Percentiles rank a stretch among this genome's conserved stretches.
Conservation (phyloP, 805 yeast species). For the Cyberlindnera veronae region DNA sequence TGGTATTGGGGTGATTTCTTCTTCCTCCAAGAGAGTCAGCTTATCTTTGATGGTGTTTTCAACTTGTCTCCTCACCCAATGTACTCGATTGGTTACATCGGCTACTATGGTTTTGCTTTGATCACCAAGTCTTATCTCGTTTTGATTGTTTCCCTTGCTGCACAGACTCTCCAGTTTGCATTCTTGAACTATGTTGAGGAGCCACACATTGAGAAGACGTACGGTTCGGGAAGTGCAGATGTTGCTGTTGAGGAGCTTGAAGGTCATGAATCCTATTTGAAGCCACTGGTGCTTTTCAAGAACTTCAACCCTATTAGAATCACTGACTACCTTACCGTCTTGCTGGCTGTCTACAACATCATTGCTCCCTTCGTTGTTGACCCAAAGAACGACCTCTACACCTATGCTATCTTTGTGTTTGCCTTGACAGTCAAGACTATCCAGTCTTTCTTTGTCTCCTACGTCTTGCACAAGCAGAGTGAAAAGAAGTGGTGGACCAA, state of each 20-base stretch:
- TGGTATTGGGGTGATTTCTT: constrained; percentile 97
- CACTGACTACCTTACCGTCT: constrained; percentile 53
- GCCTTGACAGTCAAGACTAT: constrained; percentile 44
- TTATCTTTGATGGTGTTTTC: constrained; percentile 84
- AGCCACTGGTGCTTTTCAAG: constrained; percentile 55
- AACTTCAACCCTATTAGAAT: constrained; percentile 63
- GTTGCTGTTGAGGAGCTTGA: constrained; percentile 33
- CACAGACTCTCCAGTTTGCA: constrained; percentile 74
- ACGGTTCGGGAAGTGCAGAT: constrained; percentile 42
- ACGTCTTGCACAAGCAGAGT: constrained; percentile 56
- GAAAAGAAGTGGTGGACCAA: constrained; percentile 59
- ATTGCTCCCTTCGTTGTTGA: constrained; percentile 39
- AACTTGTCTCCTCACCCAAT: constrained; percentile 91
- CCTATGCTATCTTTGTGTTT: constrained; percentile 27
- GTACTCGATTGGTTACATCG: constrained; percentile 87
- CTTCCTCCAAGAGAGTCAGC: constrained; percentile 65
- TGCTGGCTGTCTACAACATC: constrained; percentile 38
- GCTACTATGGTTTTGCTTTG: constrained; percentile 80
- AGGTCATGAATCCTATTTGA: constrained; percentile 39
- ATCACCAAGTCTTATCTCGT: constrained; percentile 72
- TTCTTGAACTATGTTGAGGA: constrained; percentile 74
- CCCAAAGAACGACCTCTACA: constrained; percentile 28
- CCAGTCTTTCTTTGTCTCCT: constrained; percentile 49
- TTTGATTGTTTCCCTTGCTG: constrained; percentile 63
- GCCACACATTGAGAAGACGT: constrained; percentile 83